These are phyloP conservation scores for Trichoderma simmonsii DNA, from an alignment of 2,329 filamentous ascomycete genomes.

Conservation along the genomic window DNA sequence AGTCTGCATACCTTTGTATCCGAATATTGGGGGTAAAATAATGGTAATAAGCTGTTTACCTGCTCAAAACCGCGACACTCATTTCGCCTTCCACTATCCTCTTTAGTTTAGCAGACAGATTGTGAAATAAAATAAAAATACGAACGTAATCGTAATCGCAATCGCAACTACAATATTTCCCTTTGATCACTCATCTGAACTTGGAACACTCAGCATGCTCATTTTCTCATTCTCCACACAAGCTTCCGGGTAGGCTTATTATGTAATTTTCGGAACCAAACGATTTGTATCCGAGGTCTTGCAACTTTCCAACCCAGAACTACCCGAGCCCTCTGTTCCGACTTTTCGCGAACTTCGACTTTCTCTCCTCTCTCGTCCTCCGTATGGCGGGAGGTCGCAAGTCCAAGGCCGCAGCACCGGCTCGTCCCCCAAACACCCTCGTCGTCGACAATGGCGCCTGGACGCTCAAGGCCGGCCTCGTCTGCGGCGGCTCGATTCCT, in stretches of 20 bases:
- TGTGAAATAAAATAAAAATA: background rate
- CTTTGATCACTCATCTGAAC: background rate
- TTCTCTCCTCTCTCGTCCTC: background rate
- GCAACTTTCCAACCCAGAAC: background rate
- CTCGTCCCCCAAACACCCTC: conserved; percentile 65
- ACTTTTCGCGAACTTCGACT: background rate
- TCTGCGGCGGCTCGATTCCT: conserved; percentile 44
- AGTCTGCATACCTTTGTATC: too few relatives aligned
- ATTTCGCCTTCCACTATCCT: background rate
- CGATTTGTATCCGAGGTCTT: background rate
- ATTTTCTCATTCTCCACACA: background rate
- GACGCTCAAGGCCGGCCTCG: conserved; percentile 86
- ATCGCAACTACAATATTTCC: background rate
- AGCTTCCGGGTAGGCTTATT: background rate
- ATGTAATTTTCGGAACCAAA: background rate
- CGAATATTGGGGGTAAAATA: too few relatives aligned
- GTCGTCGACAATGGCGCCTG: conserved; percentile 92
- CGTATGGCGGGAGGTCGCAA: conserved; percentile 49
- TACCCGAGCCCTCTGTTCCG: background rate
- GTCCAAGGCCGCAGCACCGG: conserved; percentile 48
- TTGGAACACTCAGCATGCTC: background rate
- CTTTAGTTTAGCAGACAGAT: too few relatives aligned
- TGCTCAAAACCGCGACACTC: too few relatives aligned
- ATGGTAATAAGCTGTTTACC: too few relatives aligned
- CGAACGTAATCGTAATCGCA: background rate